Evolutionary conservation across 2,329 filamentous ascomycete species (phyloP), one percentile per base, ranked within the genome.

Genomic region (Neoarthrinium moseri): DNA sequence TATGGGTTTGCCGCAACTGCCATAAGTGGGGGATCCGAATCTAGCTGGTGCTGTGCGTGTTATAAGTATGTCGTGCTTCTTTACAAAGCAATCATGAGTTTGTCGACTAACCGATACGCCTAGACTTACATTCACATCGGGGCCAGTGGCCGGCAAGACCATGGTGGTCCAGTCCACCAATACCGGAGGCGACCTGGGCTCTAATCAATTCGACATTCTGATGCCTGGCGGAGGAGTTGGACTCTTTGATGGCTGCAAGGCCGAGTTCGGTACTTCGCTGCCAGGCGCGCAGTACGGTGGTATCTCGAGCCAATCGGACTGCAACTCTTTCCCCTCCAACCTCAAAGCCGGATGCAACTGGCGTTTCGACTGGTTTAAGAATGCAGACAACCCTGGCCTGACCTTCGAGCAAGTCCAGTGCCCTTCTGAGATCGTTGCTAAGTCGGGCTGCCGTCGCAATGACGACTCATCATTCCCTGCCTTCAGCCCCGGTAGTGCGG

Each of bases 81-180:
- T n/a, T n/a, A n/a, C n/a, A n/a, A n/a, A n/a, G n/a, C n/a, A n/a
- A n/a, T n/a, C n/a, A n/a, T n/a, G n/a, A n/a, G n/a, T n/a, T n/a
- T 15, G 7, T 7, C 7, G 6, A 20, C 40, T 24, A 6, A 33
- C 27, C 27, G 6, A 2, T 23, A 21, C 20, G 2, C 17, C 33
- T 44, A 60, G 56, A 44, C 49, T 60, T 12, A 41, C 48, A 27
- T 69, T 69, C 49, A 69, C 67, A 1, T 62, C 57, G 42, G 71
- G 70, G 4, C 58, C 71, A 4, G 67, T 78, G 15, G 57, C 63
- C 18, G 76, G 77, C 32, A 81, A 81, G 64, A 73, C 69, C 40
- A 77, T 81, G 73, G 70, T 81, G 44, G 70, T 81, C 11, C 78
- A 82, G 53, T 71, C 74, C 15, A 80, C 76, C 4, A 82, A 82